These are phyloP conservation scores for Chlorencoelia australis DNA, from an alignment of 2,329 filamentous ascomycete species.

Conservation along the genomic window DNA sequence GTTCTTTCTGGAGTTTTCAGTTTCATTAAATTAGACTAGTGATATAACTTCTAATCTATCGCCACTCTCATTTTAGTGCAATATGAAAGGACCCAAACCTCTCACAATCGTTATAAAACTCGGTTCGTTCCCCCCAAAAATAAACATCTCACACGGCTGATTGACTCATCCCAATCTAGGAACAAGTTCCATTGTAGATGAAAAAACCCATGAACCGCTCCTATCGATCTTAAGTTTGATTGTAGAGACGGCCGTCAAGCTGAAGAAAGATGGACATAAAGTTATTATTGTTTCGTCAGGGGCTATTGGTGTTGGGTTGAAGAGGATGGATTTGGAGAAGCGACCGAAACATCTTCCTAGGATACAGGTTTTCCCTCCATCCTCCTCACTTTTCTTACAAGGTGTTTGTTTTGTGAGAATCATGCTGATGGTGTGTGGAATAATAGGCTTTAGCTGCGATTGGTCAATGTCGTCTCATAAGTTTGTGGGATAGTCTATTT, in stretches of 20 bases:
- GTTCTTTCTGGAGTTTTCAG: too few species aligned
- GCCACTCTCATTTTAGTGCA: too few species aligned
- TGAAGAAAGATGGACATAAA: conserved; percentile 83
- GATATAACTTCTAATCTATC: too few species aligned
- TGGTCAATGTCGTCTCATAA: conserved; percentile 90
- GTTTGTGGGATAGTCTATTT: conserved; percentile 90
- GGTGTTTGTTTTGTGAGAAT: too few species aligned
- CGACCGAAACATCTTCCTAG: conserved; percentile 84
- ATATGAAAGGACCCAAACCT: conserved; percentile 43
- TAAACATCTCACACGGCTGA: conserved; percentile 1
- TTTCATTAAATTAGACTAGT: too few species aligned
- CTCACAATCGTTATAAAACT: conserved; percentile 61
- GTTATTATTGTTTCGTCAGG: conserved; percentile 96
- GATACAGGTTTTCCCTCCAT: conserved; percentile 59
- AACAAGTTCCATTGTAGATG: conserved; percentile 97
- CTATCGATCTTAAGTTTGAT: conserved; percentile 85
- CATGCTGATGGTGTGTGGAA: not conserved
- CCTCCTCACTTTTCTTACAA: too few species aligned
- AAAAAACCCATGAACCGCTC: conserved; percentile 86
- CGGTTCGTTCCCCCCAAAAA: conserved; percentile 43
- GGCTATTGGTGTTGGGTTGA: conserved; percentile 86
- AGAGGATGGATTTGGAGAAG: conserved; percentile 79
- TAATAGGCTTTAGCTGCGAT: conserved; percentile 78
- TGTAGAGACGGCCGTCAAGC: conserved; percentile 82
- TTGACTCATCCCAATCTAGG: conserved; percentile 41